These are phyloP conservation scores for Colletotrichum sp. DNA, from an alignment of 2,329 filamentous ascomycete genomes.

Conservation along the genomic window DNA sequence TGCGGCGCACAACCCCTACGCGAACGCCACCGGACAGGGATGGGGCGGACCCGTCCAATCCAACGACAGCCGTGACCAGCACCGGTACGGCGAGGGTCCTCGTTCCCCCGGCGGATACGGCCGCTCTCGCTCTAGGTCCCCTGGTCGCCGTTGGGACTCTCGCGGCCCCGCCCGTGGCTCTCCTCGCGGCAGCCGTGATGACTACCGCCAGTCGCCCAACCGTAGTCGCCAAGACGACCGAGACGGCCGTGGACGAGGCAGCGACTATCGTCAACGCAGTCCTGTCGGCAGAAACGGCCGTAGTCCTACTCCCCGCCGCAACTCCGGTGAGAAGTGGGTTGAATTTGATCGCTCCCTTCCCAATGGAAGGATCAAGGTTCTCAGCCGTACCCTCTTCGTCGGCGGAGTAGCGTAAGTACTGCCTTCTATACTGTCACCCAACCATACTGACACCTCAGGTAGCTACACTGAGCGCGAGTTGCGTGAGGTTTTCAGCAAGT, in stretches of 20 bases:
- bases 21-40: background rate
- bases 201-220: slow-evolving; percentile 73
- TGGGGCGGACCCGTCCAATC: slow-evolving; percentile 35
- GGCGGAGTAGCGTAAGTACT: slow-evolving; percentile 84
- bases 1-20: background rate
- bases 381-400: slow-evolving; percentile 95
- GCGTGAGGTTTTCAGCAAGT: slow-evolving; percentile 78
- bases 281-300: slow-evolving; percentile 70
- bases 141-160: slow-evolving; percentile 74
- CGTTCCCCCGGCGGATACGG: slow-evolving; percentile 67
- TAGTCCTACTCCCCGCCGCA: slow-evolving; percentile 60
- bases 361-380: slow-evolving; percentile 83
- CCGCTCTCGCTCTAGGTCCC: slow-evolving; percentile 81
- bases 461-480: slow-evolving; percentile 83
- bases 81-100: slow-evolving; percentile 58
- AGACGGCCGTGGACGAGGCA: slow-evolving; percentile 54
- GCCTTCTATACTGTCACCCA: background rate
- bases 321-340: slow-evolving; percentile 68
- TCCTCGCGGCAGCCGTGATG: slow-evolving; percentile 65
- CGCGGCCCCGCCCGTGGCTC: slow-evolving; percentile 53
- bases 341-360: slow-evolving; percentile 79
- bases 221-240: slow-evolving; percentile 62
- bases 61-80: slow-evolving; percentile 60
- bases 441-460: slow-evolving; percentile 29
- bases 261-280: slow-evolving; percentile 88